Evolutionary conservation across 2,329 filamentous ascomycete species (phyloP), one percentile per base, ranked within the genome.

Genomic region (Emmonsia crescens): DNA sequence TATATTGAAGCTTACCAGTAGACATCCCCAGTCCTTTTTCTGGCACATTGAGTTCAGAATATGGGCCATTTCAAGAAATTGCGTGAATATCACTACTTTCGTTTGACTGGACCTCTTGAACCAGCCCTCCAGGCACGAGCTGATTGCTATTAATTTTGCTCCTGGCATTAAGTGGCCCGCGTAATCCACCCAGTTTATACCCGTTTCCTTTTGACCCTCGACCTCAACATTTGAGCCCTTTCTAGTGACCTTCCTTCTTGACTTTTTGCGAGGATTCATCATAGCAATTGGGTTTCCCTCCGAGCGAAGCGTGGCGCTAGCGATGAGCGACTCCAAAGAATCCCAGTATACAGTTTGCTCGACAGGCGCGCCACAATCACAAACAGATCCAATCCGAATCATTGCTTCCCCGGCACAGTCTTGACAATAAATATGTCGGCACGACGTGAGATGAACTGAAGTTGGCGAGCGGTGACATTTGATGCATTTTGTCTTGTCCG

Each of bases 71-170:
- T 77, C 72, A 1, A 82, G 70, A 63, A 84, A 87, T 65, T 87
- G 83, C 0, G 80, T 83, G 65, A 85, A 87, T 54, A 87, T 72
- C 62, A 82, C 82, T 54, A 85, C 78, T 70, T 87, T 87, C 48
- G 78, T 77, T 0, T 74, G 59, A 0, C 75, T 74, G 3, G 80
- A 77, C 14, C 80, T 74, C 1, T 71, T 55, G 14, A 79, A 69
- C 69, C 77, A 79, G 12, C 74, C 70, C 2, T 76, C 60, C 4
- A 80, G 61, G 5, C 72, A 65, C 1, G 69, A 64, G 49, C 71
- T 71, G 4, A 76, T 66, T 12, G 71, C 73, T 4, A 66, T 70
- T 1, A 76, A 68, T 64, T 79, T 80, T 0, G 77, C 71, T n/a
- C 72, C 72, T 0, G 74, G 73, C 40, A 76, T 71, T 0, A 72